Evolutionary conservation across 1,139 yeast genomes (phyloP).

Genomic region (Cylindricascospora bacillispora): DNA sequence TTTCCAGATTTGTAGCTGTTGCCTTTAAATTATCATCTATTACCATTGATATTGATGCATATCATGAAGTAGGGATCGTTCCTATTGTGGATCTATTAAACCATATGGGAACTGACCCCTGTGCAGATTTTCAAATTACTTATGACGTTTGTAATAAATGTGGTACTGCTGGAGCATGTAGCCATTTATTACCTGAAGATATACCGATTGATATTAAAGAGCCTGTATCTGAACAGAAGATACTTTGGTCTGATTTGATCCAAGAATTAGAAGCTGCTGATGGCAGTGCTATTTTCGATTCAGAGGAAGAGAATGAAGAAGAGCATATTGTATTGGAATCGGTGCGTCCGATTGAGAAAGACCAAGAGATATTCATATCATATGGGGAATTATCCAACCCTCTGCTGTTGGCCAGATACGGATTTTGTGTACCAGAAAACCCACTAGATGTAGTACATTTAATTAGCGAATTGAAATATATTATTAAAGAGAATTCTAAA

Average conservation of each 20-base stretch:
- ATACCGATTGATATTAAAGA: no score
- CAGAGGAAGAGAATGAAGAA: constrained; percentile 27
- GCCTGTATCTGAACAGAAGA: neutral
- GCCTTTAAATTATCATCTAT: constrained; percentile 58
- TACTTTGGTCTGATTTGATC: neutral
- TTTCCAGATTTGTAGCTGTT: constrained; percentile 45
- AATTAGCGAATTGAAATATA: constrained; percentile 22
- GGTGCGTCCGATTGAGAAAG: constrained; percentile 30
- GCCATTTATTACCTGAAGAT: constrained; percentile 28
- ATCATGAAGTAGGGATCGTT: constrained; percentile 61
- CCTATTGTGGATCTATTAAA: constrained; percentile 90
- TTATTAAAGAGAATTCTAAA: constrained; percentile 3
- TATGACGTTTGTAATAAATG: constrained; percentile 62
- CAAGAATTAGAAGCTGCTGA: constrained; percentile 7
- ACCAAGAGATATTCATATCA: constrained; percentile 61
- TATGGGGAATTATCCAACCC: constrained; percentile 66
- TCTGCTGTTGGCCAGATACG: constrained; percentile 58
- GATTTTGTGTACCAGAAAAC: constrained; percentile 50
- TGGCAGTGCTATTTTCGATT: no score
- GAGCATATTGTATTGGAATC: constrained; percentile 49
- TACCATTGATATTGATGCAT: constrained; percentile 69
- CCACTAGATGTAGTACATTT: constrained; percentile 45
- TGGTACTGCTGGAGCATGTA: constrained; percentile 52
- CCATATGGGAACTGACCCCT: constrained; percentile 42
- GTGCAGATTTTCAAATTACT: constrained; percentile 63